Base-by-base conservation (phyloP, 129 eudicot genomes). In the Flaveria trinervia region DNA sequence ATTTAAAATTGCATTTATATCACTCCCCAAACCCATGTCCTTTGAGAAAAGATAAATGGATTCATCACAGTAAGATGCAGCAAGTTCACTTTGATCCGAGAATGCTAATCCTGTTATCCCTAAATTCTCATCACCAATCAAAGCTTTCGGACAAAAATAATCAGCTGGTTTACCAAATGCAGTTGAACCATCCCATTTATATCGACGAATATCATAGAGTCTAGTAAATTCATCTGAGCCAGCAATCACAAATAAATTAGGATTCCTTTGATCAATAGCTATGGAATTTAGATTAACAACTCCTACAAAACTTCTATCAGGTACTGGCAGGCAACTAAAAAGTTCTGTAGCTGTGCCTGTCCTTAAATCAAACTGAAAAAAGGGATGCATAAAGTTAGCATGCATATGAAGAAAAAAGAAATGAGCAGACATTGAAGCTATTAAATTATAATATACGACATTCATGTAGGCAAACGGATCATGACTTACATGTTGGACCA, bases 401-500 rank as follows among this genome's bases (percentile, higher is more conserved):
- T 22, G 15, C 39, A 5, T 9, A 25, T 4, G 15, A 13, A 44
- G 36, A 28, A 64, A 51, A 14, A 52, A 0, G 44, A 39, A 49
- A 48, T 6, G 43, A 16, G 16, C 17, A 48, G 17, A 20, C 16
- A 39, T 22, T 36, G 7, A 54, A 54, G 55, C 17, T 52, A 9
- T 8, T 7, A 15, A 68, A 52, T 9, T 18, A 14, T 65, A 30
- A 25, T 48, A 33, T 20, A 22, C 1, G 44, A 46, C 1, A 68
- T 44, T 48, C 18, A 70, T 41, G 22, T 65, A 28, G 43, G 13
- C 8, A 43, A 20, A 68, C 12, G 22, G 71, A 61, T 26, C 14
- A 56, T 44, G 62, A 83, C 94, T 87, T 82, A 93, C 98, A 81
- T 85, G 98, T 49, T 90, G 98, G 70, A 93, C 97, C 56, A 90